Conservation (phyloP, 2,329 filamentous ascomycete species). For the Arthrobotrys sphaeroides region DNA sequence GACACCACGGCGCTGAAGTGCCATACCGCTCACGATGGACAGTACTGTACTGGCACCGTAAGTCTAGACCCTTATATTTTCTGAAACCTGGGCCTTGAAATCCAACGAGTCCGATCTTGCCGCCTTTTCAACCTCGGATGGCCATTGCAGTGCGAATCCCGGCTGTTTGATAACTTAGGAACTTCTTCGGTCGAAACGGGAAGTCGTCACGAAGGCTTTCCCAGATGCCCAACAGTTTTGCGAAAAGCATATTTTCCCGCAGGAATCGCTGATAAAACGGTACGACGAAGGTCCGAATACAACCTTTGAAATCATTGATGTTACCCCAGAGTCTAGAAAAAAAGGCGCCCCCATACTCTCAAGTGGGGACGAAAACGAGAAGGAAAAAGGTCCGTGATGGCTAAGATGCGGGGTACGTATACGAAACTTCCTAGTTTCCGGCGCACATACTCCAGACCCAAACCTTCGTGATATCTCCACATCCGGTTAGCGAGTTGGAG, state of each 20-base stretch:
- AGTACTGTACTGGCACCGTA: constrained; percentile 3
- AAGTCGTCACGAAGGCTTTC: constrained; percentile 30
- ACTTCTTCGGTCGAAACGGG: not conserved
- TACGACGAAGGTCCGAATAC: not conserved
- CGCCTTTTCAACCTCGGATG: constrained; percentile 51
- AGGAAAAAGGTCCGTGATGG: constrained; percentile 18
- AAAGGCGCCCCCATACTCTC: constrained; percentile 3
- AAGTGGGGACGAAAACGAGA: constrained; percentile 15
- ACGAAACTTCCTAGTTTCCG: constrained; percentile 49
- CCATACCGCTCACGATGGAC: too few relatives aligned
- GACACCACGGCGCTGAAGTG: not conserved
- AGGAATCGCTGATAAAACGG: not conserved
- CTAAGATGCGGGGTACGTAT: constrained; percentile 40
- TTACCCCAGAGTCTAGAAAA: constrained; percentile 22
- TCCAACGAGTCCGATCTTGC: constrained; percentile 1
- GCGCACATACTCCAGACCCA: constrained; percentile 16
- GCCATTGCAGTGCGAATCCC: not conserved
- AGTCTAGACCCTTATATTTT: constrained; percentile 12
- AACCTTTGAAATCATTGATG: constrained; percentile 17
- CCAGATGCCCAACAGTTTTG: not conserved
- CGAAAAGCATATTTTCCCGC: not conserved
- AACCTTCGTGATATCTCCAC: constrained; percentile 6
- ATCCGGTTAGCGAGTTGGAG: constrained; percentile 16
- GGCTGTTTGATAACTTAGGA: not conserved
- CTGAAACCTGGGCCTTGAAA: not conserved